Percentiles rank a stretch among this genome's conserved stretches.
phyloP scores from a whole-genome alignment of 805 yeast genomes.

The Candida gorgasii region DNA sequence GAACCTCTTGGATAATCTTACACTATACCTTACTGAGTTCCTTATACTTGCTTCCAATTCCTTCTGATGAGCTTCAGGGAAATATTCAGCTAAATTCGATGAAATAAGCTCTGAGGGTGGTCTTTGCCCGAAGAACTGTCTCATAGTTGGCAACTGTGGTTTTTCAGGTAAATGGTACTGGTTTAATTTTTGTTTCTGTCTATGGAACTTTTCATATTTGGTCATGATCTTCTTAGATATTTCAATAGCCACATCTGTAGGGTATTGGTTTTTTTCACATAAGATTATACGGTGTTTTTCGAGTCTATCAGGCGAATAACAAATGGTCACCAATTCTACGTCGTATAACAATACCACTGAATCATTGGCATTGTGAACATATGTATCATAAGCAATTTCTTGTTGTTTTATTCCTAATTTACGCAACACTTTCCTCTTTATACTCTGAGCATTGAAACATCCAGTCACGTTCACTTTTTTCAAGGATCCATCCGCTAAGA shows the following conservation, averaged over 20 bases:
- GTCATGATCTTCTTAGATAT: conserved; percentile 50
- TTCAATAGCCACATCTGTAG: conserved; percentile 59
- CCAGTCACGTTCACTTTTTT: conserved; percentile 71
- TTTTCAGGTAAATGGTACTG: conserved; percentile 26
- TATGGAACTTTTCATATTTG: conserved; percentile 28
- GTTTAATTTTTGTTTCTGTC: conserved; percentile 21
- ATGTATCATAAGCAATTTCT: conserved; percentile 58
- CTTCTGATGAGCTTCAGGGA: conserved; percentile 76
- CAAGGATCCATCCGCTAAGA: conserved; percentile 71
- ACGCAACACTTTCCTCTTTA: conserved; percentile 67
- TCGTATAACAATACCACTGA: conserved; percentile 56
- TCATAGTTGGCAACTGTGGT: conserved; percentile 23
- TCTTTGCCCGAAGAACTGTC: conserved; percentile 76
- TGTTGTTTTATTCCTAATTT: conserved; percentile 50
- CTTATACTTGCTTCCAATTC: conserved; percentile 78
- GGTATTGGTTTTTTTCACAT: conserved; percentile 63
- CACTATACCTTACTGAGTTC: conserved; percentile 80
- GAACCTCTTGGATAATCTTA: conserved; percentile 51
- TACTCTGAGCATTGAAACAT: conserved; percentile 77
- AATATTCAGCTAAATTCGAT: conserved; percentile 83
- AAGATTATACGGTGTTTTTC: conserved; percentile 73
- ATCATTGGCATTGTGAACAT: conserved; percentile 48
- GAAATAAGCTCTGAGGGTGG: conserved; percentile 94
- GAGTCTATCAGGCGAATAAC: conserved; percentile 69
- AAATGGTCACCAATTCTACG: conserved; percentile 77